phyloP scores from a whole-genome alignment of 2,329 filamentous ascomycete genomes.

The Lasiodiplodia theobromae region DNA sequence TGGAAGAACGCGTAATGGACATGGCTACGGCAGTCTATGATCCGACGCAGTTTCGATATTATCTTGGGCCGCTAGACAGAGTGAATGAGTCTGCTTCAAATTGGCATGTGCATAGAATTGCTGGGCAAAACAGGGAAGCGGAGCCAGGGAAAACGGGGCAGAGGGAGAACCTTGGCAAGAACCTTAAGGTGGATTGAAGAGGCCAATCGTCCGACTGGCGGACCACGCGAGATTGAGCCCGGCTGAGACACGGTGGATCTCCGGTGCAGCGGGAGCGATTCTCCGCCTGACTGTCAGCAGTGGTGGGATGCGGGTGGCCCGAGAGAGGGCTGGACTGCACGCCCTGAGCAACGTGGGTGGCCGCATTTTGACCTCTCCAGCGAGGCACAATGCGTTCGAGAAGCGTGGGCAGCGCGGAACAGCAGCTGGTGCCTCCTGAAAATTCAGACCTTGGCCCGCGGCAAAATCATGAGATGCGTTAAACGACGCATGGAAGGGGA shows the following conservation, averaged over 20 bases:
- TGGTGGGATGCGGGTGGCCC: slow-evolving; percentile 10
- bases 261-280: slow-evolving; percentile 16
- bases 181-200: slow-evolving; percentile 16
- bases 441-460: background rate
- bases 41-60: background rate
- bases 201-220: slow-evolving; percentile 25
- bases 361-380: background rate
- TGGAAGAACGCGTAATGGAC: background rate
- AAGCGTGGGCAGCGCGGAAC: no score
- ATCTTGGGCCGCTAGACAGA: background rate
- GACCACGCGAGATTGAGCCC: slow-evolving; percentile 15
- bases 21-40: background rate
- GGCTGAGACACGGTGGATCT: slow-evolving; percentile 14
- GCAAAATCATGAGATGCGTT: slow-evolving; percentile 20
- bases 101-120: background rate
- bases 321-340: background rate
- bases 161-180: slow-evolving; percentile 17
- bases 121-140: background rate
- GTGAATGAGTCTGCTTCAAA: background rate
- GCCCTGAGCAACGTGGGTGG: background rate
- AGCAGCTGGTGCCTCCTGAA: background rate
- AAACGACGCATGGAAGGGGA: slow-evolving; percentile 7
- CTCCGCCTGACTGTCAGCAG: background rate
- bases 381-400: background rate
- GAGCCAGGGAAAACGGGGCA: background rate